Percentiles rank a stretch among this genome's conserved stretches.
Evolutionary conservation across 257 asterid genomes (phyloP).

Genomic region (Echium plantagineum): DNA sequence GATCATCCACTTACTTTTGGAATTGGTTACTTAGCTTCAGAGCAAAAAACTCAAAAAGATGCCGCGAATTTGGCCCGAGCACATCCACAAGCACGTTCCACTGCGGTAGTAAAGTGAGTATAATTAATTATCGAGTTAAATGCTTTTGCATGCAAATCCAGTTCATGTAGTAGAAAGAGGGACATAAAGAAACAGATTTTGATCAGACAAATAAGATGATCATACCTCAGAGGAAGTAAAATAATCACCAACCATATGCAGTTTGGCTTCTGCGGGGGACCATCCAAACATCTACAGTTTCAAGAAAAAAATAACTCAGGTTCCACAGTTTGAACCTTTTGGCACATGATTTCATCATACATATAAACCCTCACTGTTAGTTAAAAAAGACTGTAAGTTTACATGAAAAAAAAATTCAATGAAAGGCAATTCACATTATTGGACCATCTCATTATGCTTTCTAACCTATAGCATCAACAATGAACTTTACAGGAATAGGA

Average conservation of each 20-base stretch:
- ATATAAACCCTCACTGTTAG: not conserved
- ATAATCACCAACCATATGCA: constrained; percentile 77
- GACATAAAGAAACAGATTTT: not conserved
- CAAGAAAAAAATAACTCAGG: constrained; percentile 7
- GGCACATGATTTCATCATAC: constrained; percentile 1
- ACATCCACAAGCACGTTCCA: constrained; percentile 67
- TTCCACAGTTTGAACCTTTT: not conserved
- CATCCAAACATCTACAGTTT: constrained; percentile 77
- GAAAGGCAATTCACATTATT: not conserved
- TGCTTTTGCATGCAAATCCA: not conserved
- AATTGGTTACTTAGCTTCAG: constrained; percentile 63
- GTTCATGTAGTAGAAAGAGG: not conserved
- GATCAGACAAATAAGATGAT: not conserved
- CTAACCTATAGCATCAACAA: not conserved
- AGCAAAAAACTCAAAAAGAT: constrained; percentile 81
- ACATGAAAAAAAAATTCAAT: not conserved
- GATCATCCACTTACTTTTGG: constrained; percentile 48
- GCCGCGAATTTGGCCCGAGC: constrained; percentile 77
- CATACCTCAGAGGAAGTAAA: constrained; percentile 77
- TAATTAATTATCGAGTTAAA: constrained; percentile 13
- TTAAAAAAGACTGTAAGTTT: not conserved
- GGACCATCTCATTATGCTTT: not conserved
- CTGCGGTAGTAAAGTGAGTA: constrained; percentile 35
- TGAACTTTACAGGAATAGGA: not conserved
- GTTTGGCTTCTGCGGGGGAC: constrained; percentile 82